Evolutionary conservation across 495 filamentous ascomycete genomes (phyloP), one percentile per base, ranked within the genome.

Genomic region (Lichenothelia convexa): DNA sequence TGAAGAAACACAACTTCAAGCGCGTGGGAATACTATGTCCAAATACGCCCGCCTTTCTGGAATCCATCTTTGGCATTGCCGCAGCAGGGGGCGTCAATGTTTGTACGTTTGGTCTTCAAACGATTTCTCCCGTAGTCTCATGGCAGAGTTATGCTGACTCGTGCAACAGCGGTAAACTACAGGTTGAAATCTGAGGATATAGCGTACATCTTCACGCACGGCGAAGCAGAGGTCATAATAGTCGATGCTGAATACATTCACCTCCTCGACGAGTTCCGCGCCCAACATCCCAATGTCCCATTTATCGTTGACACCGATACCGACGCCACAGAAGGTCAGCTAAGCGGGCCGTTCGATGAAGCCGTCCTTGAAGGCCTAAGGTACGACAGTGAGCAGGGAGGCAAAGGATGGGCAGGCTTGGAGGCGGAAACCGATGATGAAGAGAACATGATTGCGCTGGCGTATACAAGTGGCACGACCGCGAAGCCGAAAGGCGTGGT

Each of bases 381-480:
- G 21, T 63, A 75, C 51, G 89, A 95, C 54, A 40, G 44, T 6
- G 59, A 60, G 21, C 65, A 55, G 3, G 80, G 78, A 11, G 41
- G 39, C 20, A 62, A 67, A 34, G 86, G 85, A 21, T 97, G 89
- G 89, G 62, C 61, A 6, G 84, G 71, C 0, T 63, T 95, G 18
- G 63, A 77, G 27, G 59, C 67, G 6, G 74, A 84, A 45, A 63
- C 65, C 4, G 55, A 60, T 2, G 64, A 80, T 48, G 89, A 97
- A 52, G 77, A 93, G 42, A 75, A 68, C 41, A 59, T 76, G 44
- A 68, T 95, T 41, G 82, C 86, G n/a, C 58, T 87, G 40, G 73
- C 79, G 8, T 95, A 94, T 58, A 97, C 89, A 0, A 85, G 77
- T 44, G 89, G 89, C 7, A 97, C 89, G 9, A 97, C 89, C 2